A percentile compares a stretch with the other conserved stretches of the same genome.
Evolutionary conservation across 2,329 filamentous ascomycete species (phyloP).

Genomic region (Cladobotryum protrusum): DNA sequence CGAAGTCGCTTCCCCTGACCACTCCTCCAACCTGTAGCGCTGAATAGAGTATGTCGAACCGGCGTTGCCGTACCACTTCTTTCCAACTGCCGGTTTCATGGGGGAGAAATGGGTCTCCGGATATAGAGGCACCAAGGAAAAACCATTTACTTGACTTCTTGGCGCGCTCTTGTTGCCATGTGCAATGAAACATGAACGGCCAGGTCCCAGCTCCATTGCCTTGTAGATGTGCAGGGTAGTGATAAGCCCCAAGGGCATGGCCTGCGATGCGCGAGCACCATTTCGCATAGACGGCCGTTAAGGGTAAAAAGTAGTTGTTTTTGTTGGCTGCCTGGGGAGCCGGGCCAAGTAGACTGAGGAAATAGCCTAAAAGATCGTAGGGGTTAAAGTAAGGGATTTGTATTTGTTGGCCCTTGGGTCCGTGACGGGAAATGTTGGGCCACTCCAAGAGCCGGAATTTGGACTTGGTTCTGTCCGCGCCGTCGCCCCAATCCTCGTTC

Average conservation of each 20-base stretch:
- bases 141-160: neutral
- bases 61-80: neutral
- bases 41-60: neutral
- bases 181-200: slow-evolving; percentile 10
- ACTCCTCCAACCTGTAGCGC: neutral
- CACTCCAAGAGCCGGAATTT: neutral
- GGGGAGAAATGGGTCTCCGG: slow-evolving; percentile 1
- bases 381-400: slow-evolving; percentile 2
- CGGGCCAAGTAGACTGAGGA: slow-evolving; percentile 8
- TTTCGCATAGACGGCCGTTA: slow-evolving; percentile 3
- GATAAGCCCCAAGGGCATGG: neutral
- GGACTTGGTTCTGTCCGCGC: no score
- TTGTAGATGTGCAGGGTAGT: neutral
- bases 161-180: neutral
- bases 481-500: neutral
- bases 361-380: slow-evolving; percentile 9
- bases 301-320: slow-evolving; percentile 9
- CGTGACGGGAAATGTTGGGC: neutral
- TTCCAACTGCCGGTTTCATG: neutral
- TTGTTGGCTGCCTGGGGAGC: slow-evolving; percentile 1
- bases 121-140: slow-evolving; percentile 5
- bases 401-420: neutral
- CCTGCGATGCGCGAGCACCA: slow-evolving; percentile 5
- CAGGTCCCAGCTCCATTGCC: neutral
- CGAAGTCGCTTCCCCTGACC: neutral